Conservation (phyloP, 192 early-diverging fungal genomes). For the Mycoemilia scoparia region DNA sequence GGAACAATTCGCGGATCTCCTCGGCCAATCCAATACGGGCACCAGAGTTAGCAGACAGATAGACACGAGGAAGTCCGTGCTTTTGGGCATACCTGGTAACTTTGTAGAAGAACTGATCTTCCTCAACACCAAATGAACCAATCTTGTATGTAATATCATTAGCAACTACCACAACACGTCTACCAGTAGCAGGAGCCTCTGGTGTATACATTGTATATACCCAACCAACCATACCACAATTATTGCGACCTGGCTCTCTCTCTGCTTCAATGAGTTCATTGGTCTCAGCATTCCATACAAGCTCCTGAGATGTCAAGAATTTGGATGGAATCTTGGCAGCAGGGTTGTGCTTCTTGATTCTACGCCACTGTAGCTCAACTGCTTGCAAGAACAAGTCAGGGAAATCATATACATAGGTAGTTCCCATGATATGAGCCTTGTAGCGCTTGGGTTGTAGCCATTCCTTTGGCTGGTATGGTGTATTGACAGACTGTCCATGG, state of each 20-base stretch:
- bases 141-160: constrained; percentile 97
- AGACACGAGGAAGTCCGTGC: constrained; percentile 78
- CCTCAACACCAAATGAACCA: constrained; percentile 87
- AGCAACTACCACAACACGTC: constrained; percentile 81
- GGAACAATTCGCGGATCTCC: constrained; percentile 76
- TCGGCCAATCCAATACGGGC: constrained; percentile 94
- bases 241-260: constrained; percentile 75
- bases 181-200: constrained; percentile 73
- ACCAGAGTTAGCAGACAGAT: constrained; percentile 96
- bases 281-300: constrained; percentile 67
- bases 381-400: constrained; percentile 89
- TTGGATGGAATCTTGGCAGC: constrained; percentile 33
- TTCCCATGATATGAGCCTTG: constrained; percentile 95
- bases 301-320: constrained; percentile 62
- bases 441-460: constrained; percentile 91
- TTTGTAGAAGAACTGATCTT: constrained; percentile 84
- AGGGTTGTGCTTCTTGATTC: constrained; percentile 12
- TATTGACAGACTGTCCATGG: constrained; percentile 61
- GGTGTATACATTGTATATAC: constrained; percentile 75
- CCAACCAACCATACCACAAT: constrained; percentile 94
- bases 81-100: constrained; percentile 77
- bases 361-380: constrained; percentile 62
- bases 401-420: constrained; percentile 98
- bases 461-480: constrained; percentile 85
- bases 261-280: constrained; percentile 50